Percentiles rank a stretch among this genome's conserved stretches.
Conservation (phyloP, 805 yeast species). For the Candida manassasensis region DNA sequence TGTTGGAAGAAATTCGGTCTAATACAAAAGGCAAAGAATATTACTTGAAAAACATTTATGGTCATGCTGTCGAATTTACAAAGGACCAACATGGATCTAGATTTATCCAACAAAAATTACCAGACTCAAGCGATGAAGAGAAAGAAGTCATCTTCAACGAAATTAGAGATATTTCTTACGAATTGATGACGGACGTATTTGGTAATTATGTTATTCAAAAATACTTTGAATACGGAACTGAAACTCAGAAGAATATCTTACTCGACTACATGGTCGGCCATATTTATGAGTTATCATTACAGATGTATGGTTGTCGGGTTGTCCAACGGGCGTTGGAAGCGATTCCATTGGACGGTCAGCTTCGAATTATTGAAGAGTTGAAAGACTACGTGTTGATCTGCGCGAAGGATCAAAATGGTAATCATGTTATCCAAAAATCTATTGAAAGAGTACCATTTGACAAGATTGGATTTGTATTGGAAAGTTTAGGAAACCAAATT, state of each 20-base stretch:
- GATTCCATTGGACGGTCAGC: conserved; percentile 59
- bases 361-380: conserved; percentile 65
- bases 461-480: conserved; percentile 65
- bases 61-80: conserved; percentile 86
- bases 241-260: conserved; percentile 62
- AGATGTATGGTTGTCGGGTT: conserved; percentile 98
- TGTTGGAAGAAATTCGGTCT: conserved; percentile 79
- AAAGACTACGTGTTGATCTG: conserved; percentile 55
- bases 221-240: conserved; percentile 78
- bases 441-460: conserved; percentile 80
- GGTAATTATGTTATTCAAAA: conserved; percentile 97
- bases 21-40: conserved; percentile 55
- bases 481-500: conserved; percentile 63
- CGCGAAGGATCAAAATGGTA: conserved; percentile 91
- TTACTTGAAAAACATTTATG: conserved; percentile 68
- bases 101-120: conserved; percentile 86
- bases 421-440: conserved; percentile 94
- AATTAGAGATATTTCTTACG: conserved; percentile 67
- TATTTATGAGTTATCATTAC: conserved; percentile 71
- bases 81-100: conserved; percentile 97
- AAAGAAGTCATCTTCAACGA: conserved; percentile 82
- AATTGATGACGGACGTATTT: conserved; percentile 91
- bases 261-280: conserved; percentile 70
- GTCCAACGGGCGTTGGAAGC: conserved; percentile 90
- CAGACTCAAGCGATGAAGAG: conserved; percentile 57